Percentiles rank a stretch among this genome's conserved stretches.
phyloP scores from a whole-genome alignment of 225 moss, liverwort and hornwort species.

The Pseudoscleropodium purum region DNA sequence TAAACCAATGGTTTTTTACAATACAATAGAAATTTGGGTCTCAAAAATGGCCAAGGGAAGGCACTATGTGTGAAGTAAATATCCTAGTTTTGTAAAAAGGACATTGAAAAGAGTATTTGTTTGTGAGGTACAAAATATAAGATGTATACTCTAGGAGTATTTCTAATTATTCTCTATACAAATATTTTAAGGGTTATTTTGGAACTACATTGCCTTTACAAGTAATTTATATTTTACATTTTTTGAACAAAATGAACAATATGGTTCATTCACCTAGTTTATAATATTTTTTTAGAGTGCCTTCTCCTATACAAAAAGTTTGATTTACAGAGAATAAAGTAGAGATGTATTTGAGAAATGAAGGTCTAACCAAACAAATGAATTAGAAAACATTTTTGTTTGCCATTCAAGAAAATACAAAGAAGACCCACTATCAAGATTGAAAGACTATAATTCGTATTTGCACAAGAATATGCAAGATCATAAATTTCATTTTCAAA shows the following conservation, averaged over 20 bases:
- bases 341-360: neutral
- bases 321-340: neutral
- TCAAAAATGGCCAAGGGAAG: neutral
- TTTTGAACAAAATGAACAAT: neutral
- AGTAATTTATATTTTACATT: neutral
- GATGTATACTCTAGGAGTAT: too few relatives aligned
- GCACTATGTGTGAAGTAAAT: too few relatives aligned
- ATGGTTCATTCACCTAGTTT: neutral
- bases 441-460: neutral
- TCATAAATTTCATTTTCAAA: neutral
- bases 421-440: neutral
- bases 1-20: neutral
- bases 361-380: neutral
- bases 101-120: too few relatives aligned
- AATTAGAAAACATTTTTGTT: too few relatives aligned
- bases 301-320: too few relatives aligned
- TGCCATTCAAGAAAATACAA: neutral
- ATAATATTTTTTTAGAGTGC: fast-evolving
- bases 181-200: neutral
- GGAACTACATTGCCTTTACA: neutral
- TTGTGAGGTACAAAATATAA: too few relatives aligned
- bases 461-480: neutral
- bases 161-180: too few relatives aligned
- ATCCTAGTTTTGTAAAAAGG: too few relatives aligned
- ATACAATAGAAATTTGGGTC: neutral